phyloP scores from a whole-genome alignment of 2,329 filamentous ascomycete genomes.

The Beauveria varroae region DNA sequence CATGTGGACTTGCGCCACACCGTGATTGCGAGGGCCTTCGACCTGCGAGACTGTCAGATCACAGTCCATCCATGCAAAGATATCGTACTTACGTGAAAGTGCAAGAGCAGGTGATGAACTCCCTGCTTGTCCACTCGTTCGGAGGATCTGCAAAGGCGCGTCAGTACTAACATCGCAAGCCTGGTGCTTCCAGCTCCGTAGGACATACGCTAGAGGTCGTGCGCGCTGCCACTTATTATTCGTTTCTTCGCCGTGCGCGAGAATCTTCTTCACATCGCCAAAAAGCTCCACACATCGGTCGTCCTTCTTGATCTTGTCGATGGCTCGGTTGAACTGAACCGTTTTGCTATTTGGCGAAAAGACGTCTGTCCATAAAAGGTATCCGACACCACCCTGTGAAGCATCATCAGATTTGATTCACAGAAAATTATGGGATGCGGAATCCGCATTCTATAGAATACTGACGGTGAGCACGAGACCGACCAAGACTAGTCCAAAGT shows the following conservation, averaged over 20 bases:
- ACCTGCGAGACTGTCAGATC: conserved; percentile 41
- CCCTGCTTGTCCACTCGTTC: conserved; percentile 65
- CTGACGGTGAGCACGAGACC: conserved; percentile 70
- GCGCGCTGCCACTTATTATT: conserved; percentile 72
- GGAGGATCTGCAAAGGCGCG: conserved; percentile 44
- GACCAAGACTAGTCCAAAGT: conserved; percentile 68
- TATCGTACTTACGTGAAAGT: conserved; percentile 61
- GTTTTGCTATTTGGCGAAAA: conserved; percentile 81
- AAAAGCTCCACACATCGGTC: conserved; percentile 63
- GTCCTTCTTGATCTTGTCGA: conserved; percentile 70
- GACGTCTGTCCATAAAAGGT: conserved; percentile 73
- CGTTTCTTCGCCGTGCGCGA: conserved; percentile 73
- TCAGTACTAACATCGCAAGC: conserved; percentile 19
- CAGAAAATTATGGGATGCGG: neutral
- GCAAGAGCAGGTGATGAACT: conserved; percentile 73
- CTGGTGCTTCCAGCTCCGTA: neutral
- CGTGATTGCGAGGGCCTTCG: conserved; percentile 66
- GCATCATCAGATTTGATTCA: neutral
- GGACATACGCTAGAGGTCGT: conserved; percentile 49
- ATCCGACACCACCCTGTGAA: conserved; percentile 63
- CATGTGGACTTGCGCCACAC: conserved; percentile 72
- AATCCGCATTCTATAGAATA: neutral
- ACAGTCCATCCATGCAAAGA: neutral
- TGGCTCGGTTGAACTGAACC: conserved; percentile 79
- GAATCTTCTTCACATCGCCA: conserved; percentile 67